Evolutionary conservation across 306 rosid species (phyloP), one percentile per base, ranked within the genome.

Genomic region (Sophora flavescens): DNA sequence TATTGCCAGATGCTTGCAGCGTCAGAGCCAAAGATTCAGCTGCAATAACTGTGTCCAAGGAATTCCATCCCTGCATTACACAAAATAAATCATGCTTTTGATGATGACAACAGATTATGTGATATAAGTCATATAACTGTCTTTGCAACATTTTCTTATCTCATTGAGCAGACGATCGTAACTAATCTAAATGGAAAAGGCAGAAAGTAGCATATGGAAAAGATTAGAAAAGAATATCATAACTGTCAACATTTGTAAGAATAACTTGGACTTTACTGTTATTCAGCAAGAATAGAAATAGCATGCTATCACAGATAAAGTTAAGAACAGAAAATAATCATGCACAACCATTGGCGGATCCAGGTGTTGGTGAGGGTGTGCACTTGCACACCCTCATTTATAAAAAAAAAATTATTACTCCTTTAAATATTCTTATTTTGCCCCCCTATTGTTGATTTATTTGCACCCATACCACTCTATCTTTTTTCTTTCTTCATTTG

Each of bases 11-110:
- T 14, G 93, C 86, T 73, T 85, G 92, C 50, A 91, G 79, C 51
- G 88, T 90, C 80, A 85, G 72, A 69, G 98, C 98, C 60, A 93
- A 81, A 58, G 89, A 83, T 66, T 93, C 97, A 30, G 96, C 98
- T 32, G 86, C 87, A 80, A 82, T 76, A 80, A 87, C 79, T 44
- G 97, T 90, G 68, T 87, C 96, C 89, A 90, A 72, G 38, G 94
- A 90, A 83, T 79, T 75, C 96, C 97, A 93, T 60, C 94, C 98
- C 97, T 93, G 82, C 17, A 47, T 50, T 28, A 38, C 82, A 77
- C 51, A 47, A 80, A 73, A 60, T 60, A 60, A 64, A 56, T 70
- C 56, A 32, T 66, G 13, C 17, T 61, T 68, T 72, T 76, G 1
- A 76, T 6, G 8, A 48, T 10, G 52, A 59, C 76, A 78, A 71